Evolutionary conservation across 2,329 filamentous ascomycete genomes (phyloP), one percentile per base, ranked within the genome.

Genomic region (Sphaerulina populicola): DNA sequence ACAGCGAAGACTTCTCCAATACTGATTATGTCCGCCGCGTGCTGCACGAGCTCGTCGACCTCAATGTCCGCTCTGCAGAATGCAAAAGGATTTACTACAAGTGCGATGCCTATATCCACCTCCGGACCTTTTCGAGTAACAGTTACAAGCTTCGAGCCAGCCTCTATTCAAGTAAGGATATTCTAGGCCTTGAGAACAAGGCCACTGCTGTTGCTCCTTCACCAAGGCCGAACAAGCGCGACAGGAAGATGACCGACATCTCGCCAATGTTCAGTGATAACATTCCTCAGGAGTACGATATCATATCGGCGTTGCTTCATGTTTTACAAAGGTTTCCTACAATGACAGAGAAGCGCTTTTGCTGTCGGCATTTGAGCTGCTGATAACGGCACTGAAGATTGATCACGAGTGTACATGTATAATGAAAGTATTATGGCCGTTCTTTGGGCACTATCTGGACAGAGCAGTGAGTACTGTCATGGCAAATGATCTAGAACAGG

Each of bases 1-100:
- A 94, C 66, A 94, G 87, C 4, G 71, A 73, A 38, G 81, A 94
- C 65, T 93, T 89, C 63, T 72, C 72, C 27, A 81, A 94, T 63
- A 74, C 71, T 46, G 71, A 75, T 3, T 87, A 94, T 63, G 77
- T 94, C 5, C 75, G 73, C 27, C 76, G 85, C 39, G 85, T 94
- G 3, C 70, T 91, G 36, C 64, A 72, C 52, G 77, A 73, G 57
- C 67, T 94, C 55, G 50, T 57, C 11, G 73, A 81, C 49, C 71
- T 89, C 52, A 80, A 77, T 6, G 69, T 93, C 35, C 73, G 84
- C 12, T 60, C 63, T 6, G 14, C 57, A 21, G 60, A 62, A 11
- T 45, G 72, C 3, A 72, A 70, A 41, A 70, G 74, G 1, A 81
- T 93, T 44, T 91, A 87, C 66, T 94, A 94, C 71, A 94, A 94